Evolutionary conservation across 441 rosid species (phyloP), one percentile per base, ranked within the genome.

Genomic region (Macaranga tanarius): DNA sequence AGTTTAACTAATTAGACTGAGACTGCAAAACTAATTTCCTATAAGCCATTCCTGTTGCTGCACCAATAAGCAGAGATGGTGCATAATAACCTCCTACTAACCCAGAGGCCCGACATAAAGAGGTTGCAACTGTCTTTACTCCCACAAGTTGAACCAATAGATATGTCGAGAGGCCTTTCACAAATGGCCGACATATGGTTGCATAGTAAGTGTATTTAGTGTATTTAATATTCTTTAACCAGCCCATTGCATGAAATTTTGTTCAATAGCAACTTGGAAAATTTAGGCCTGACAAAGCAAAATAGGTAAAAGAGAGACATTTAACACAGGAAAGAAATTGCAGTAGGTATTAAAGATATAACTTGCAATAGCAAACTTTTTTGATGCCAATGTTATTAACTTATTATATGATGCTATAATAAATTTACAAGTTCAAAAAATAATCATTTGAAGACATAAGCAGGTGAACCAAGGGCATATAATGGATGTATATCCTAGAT

Each of bases 41-140:
- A 76, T 92, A 95, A 31, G 97, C 92, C 90, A 92, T 91, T 76
- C 99, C 97, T 50, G 97, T 90, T 55, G 99, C 97, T 60, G 96
- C 99, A 58, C 99, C 99, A 71, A 95, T 92, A 83, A 95, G 92
- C 63, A 95, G 94, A 73, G 99, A 90, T 56, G 99, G 99, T 58
- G 94, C 96, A 85, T 95, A 92, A 75, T 88, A 92, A 47, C 99
- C 99, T 72, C 99, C 97, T 1, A 92, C 97, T 66, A 95, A 80
- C 77, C 99, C 99, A 56, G 90, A 92, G 45, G 97, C 99, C 19
- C 95, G 89, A 66, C 97, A 90, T 80, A 92, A 72, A 57, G 99
- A 92, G n/a, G 99, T 92, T n/a, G 96, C 91, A 55, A 82, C 77
- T 78, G 91, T 87, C 87, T 95, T 95, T 75, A 91, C 90, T 10